phyloP scores from a whole-genome alignment of 495 filamentous ascomycete species.

The Achaetomiella virescens region DNA sequence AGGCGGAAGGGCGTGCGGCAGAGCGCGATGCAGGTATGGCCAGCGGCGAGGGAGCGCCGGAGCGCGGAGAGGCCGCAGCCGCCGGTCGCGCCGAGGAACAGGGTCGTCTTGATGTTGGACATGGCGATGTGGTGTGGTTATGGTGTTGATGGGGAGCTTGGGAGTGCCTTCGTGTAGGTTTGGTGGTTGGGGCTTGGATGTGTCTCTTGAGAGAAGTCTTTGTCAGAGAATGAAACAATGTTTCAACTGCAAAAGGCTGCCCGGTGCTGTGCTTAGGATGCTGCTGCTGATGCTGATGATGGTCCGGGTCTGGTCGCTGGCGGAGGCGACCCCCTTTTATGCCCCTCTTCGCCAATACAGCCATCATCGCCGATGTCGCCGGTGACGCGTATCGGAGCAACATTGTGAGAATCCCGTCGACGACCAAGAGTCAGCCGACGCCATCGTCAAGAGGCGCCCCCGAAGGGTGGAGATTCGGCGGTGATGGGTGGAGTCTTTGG shows the following conservation, averaged over 20 bases:
- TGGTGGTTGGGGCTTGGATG: background rate
- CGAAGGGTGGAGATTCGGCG: background rate
- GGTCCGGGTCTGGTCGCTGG: background rate
- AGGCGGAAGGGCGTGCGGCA: constrained; percentile 61
- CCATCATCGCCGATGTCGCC: background rate
- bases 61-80: constrained; percentile 44
- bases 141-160: background rate
- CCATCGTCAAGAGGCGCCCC: background rate
- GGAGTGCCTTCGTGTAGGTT: background rate
- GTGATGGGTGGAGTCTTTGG: background rate
- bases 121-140: background rate
- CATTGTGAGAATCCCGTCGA: background rate
- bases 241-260: background rate
- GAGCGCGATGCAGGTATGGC: constrained; percentile 48
- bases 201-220: background rate
- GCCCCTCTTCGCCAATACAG: background rate
- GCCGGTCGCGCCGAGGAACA: constrained; percentile 55
- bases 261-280: background rate
- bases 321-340: constrained; percentile 3
- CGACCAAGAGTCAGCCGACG: background rate
- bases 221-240: too few species aligned
- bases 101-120: constrained; percentile 32
- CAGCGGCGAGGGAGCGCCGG: constrained; percentile 43
- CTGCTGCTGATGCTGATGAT: background rate
- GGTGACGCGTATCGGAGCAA: constrained; percentile 3